Evolutionary conservation across 2,329 filamentous ascomycete species (phyloP).

Genomic region (Salinomyces thailandicus): DNA sequence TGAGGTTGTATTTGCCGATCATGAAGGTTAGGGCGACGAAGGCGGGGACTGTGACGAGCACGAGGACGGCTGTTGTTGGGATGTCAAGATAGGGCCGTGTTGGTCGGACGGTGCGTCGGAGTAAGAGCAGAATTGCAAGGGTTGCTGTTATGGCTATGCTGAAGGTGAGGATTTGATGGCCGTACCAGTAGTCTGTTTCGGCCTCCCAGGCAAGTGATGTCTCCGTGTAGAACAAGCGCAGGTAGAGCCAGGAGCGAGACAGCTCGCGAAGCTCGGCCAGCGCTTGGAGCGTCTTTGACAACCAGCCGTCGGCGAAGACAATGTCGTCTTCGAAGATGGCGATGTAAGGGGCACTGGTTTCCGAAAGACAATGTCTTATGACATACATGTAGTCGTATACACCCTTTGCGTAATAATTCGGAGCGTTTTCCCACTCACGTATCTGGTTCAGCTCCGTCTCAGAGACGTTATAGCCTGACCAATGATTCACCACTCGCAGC

Average conservation of each 20-base stretch:
- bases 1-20: constrained; percentile 10
- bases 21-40: constrained; percentile 11
- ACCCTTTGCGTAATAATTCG: constrained; percentile 25
- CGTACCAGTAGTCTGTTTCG: not conserved
- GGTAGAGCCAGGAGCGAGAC: constrained; percentile 20
- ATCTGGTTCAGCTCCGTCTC: constrained; percentile 12
- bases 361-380: constrained; percentile 19
- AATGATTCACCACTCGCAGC: constrained; percentile 8
- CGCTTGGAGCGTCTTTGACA: constrained; percentile 21
- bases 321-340: constrained; percentile 31
- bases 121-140: not conserved
- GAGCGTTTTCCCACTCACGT: constrained; percentile 15
- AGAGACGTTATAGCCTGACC: constrained; percentile 9
- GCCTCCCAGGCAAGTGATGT: constrained; percentile 20
- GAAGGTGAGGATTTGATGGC: not conserved
- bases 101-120: not conserved
- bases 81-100: not conserved
- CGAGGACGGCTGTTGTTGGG: not conserved
- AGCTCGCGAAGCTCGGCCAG: not conserved
- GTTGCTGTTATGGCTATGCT: not conserved
- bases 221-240: constrained; percentile 28
- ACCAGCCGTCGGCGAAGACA: constrained; percentile 29
- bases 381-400: constrained; percentile 27
- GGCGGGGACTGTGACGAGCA: constrained; percentile 7
- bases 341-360: constrained; percentile 25